These are phyloP conservation scores for Hordeum pubiflorum DNA, from an alignment of 202 grass and related monocot species.

Conservation along the genomic window DNA sequence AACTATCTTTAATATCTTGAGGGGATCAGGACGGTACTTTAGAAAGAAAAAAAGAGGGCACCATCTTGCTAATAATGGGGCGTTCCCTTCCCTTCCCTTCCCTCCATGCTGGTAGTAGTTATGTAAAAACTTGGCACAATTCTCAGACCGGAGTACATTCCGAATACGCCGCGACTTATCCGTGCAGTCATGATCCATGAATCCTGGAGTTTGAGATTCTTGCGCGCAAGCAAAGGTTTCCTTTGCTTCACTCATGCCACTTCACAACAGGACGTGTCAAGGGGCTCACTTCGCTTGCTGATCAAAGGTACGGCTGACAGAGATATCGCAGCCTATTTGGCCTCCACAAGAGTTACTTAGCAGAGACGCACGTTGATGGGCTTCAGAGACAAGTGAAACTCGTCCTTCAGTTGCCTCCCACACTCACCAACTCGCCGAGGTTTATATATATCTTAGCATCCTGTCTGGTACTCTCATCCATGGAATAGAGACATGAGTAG, in stretches of 20 bases:
- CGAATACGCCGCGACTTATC: not conserved
- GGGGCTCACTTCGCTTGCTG: slow-evolving; percentile 17
- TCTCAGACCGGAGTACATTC: not conserved
- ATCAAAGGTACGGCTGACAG: slow-evolving; percentile 35
- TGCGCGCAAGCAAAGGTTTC: slow-evolving; percentile 28
- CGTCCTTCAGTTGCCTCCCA: slow-evolving; percentile 35
- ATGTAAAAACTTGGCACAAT: not conserved
- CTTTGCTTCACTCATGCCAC: slow-evolving; percentile 18
- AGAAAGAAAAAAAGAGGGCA: not conserved
- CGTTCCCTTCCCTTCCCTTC: not conserved
- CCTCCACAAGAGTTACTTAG: slow-evolving; percentile 31
- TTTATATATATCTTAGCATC: slow-evolving; percentile 28
- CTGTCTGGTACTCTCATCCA: not conserved
- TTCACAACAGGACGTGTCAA: slow-evolving; percentile 28
- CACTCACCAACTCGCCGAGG: slow-evolving; percentile 34
- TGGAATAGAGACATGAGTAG: not conserved
- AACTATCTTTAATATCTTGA: not conserved
- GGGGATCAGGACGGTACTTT: not conserved
- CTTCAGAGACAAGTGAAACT: slow-evolving; percentile 50
- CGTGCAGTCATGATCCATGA: not conserved
- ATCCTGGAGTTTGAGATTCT: slow-evolving; percentile 20
- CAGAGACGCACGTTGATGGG: slow-evolving; percentile 26
- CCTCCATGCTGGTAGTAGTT: not conserved
- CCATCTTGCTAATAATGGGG: not conserved
- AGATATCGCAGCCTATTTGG: slow-evolving; percentile 20